A percentile compares a stretch with the other conserved stretches of the same genome.
These are phyloP conservation scores for Trichoderma breve DNA, from an alignment of 2,329 filamentous ascomycete species.

Conservation along the genomic window DNA sequence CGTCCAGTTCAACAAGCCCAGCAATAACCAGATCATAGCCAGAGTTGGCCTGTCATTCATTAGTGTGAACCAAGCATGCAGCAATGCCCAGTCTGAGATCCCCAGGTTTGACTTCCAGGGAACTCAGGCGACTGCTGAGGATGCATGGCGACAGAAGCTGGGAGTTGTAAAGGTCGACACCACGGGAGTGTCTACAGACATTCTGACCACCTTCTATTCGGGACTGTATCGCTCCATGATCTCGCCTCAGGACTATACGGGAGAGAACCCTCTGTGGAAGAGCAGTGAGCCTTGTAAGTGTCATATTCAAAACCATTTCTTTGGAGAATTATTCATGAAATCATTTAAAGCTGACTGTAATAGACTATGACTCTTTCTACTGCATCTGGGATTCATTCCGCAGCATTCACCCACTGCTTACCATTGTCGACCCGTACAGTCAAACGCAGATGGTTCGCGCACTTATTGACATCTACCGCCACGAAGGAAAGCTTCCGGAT, in stretches of 20 bases:
- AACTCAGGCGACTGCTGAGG: slow-evolving; percentile 53
- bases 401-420: slow-evolving; percentile 68
- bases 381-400: slow-evolving; percentile 74
- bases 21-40: slow-evolving; percentile 51
- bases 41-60: slow-evolving; percentile 75
- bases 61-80: slow-evolving; percentile 63
- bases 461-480: slow-evolving; percentile 68
- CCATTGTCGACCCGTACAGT: slow-evolving; percentile 65
- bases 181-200: slow-evolving; percentile 50
- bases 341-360: not conserved
- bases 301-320: not conserved
- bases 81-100: slow-evolving; percentile 69
- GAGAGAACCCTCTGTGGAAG: slow-evolving; percentile 70
- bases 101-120: slow-evolving; percentile 62
- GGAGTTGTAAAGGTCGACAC: slow-evolving; percentile 56
- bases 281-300: slow-evolving; percentile 58
- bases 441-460: slow-evolving; percentile 69
- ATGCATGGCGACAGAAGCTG: slow-evolving; percentile 63
- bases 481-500: slow-evolving; percentile 68
- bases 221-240: slow-evolving; percentile 67
- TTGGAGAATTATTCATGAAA: not conserved
- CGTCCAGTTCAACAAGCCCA: slow-evolving; percentile 54
- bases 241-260: slow-evolving; percentile 72
- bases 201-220: slow-evolving; percentile 68
- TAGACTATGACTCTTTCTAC: slow-evolving; percentile 64